These are phyloP conservation scores for Botrytis cinerea DNA, from an alignment of 2,329 filamentous ascomycete species.

Conservation along the genomic window DNA sequence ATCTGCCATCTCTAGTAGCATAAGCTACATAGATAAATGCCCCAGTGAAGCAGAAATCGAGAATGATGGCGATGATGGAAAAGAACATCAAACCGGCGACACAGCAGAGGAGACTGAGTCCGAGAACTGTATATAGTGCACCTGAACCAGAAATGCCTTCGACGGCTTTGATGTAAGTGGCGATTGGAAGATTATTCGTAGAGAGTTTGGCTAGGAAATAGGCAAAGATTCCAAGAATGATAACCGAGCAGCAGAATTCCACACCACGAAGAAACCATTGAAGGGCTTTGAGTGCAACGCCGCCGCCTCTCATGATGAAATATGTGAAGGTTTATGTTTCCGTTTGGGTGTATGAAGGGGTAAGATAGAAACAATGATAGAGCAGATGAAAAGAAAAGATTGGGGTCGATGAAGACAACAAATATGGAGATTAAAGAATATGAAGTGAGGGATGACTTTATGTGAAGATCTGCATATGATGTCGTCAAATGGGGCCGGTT, in stretches of 20 bases:
- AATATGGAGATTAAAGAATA: background rate
- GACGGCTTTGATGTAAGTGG: slow-evolving; percentile 69
- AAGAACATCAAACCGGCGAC: slow-evolving; percentile 74
- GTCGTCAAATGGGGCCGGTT: slow-evolving; percentile 5
- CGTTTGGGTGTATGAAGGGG: too few species aligned
- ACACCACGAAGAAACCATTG: slow-evolving; percentile 74
- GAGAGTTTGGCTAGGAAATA: slow-evolving; percentile 79
- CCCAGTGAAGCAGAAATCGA: slow-evolving; percentile 76
- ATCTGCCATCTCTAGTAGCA: slow-evolving; percentile 69
- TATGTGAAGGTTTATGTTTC: too few species aligned
- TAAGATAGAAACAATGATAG: background rate
- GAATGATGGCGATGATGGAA: slow-evolving; percentile 69
- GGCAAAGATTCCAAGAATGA: slow-evolving; percentile 77
- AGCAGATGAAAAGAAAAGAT: background rate
- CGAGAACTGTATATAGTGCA: slow-evolving; percentile 71
- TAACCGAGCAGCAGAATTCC: slow-evolving; percentile 69
- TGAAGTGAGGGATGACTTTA: background rate
- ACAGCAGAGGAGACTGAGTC: slow-evolving; percentile 75
- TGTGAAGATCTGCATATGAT: slow-evolving; percentile 7
- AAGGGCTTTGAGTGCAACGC: slow-evolving; percentile 65
- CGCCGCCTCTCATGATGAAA: slow-evolving; percentile 57
- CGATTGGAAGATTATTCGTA: slow-evolving; percentile 64
- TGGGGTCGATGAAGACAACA: background rate
- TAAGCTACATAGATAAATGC: slow-evolving; percentile 81
- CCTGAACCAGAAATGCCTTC: slow-evolving; percentile 76